Evolutionary conservation across 345 rosid species (phyloP), one percentile per base, ranked within the genome.

Genomic region (Heritiera littoralis): DNA sequence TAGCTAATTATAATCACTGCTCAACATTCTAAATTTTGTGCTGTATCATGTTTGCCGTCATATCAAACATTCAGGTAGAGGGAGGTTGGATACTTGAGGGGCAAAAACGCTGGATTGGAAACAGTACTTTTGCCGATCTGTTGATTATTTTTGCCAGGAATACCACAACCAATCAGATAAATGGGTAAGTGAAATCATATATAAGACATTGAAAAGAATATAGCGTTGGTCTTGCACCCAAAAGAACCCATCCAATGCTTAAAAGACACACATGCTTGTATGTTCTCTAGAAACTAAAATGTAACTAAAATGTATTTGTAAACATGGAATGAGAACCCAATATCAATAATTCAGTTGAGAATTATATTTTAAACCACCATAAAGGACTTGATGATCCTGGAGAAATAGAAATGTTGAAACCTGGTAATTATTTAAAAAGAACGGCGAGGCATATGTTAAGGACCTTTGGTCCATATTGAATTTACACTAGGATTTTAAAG

Each of bases 51-150:
- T 66, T 78, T 71, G 23, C 55, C 43, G 3, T 75, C 41, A n/a
- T 59, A 45, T 45, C 73, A 72, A 59, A 59, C 77, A 43, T 63
- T 84, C 78, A 95, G 98, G 97, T 91, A 4, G 88, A 89, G 81
- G 97, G 97, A 73, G 99, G 99, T 76, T 94, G 99, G 98, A 78
- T 85, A 78, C 88, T 96, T 6, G 88, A 92, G 71, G 99, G 99
- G 64, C 93, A 94, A 82, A 96, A 96, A 82, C 97, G 98, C 78
- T 96, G 99, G 98, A 96, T 96, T 48, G 98, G 99, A 84, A 95
- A 96, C 83, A 90, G 97, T 84, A 94, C 99, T 38, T 96, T 96
- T 83, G 97, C 99, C 2, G 99, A 94, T 85, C 14, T 96, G 70
- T 83, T 94, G 84, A 64, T 94, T 84, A 86, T 92, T 81, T 90